phyloP scores from a whole-genome alignment of 2,329 filamentous ascomycete genomes.

The Bisporella sp. region DNA sequence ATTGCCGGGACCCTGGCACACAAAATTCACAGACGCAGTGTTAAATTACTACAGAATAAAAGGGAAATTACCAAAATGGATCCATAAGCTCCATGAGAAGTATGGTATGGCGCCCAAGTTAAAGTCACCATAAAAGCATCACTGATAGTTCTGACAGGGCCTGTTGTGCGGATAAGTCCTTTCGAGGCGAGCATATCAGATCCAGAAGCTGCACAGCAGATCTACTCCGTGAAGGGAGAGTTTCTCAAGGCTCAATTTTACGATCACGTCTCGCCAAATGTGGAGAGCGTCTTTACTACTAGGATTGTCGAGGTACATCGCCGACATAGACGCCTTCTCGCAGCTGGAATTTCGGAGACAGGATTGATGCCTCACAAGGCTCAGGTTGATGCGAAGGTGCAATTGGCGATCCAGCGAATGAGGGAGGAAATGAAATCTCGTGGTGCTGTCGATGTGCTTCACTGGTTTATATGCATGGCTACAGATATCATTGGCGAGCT shows the following conservation, averaged over 20 bases:
- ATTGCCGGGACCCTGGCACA: background rate
- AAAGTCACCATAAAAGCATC: background rate
- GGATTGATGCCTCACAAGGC: constrained; percentile 27
- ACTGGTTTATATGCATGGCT: constrained; percentile 47
- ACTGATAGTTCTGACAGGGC: background rate
- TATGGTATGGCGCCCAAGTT: background rate
- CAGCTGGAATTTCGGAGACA: constrained; percentile 17
- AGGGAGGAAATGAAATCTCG: constrained; percentile 33
- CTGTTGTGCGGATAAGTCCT: background rate
- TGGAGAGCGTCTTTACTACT: background rate
- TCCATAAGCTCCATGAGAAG: background rate
- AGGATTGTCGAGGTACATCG: background rate
- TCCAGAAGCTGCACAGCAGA: background rate
- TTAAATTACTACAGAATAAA: background rate
- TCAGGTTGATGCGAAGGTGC: constrained; percentile 30
- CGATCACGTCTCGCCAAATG: background rate
- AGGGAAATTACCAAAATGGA: background rate
- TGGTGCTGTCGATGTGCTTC: constrained; percentile 38
- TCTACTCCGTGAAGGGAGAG: background rate
- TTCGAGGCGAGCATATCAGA: background rate
- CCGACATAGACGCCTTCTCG: background rate
- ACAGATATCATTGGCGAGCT: constrained; percentile 48
- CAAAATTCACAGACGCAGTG: background rate
- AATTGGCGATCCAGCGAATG: constrained; percentile 37
- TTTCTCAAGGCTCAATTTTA: background rate